Base-by-base conservation (phyloP, 1,284 basidiomycete genomes). In the Puccinia hordei region DNA sequence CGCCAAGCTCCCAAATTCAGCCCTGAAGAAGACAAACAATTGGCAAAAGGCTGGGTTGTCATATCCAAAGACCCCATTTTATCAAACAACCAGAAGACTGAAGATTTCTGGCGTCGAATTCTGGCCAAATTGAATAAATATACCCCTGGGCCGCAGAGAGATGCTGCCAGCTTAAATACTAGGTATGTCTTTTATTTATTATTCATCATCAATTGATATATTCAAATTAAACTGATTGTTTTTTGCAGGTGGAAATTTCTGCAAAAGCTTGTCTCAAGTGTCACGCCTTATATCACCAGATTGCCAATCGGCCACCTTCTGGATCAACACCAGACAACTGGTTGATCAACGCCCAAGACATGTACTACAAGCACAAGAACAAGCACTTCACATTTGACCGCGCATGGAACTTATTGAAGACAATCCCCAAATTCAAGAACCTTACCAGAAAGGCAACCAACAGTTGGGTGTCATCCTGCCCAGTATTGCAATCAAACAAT, bases 21-120 rank as follows among this genome's bases (percentile, higher is more conserved):
- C 3, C 46, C 46, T n/a, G 27, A 30, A 17, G 68, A 49, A 49
- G 68, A 71, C 4, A 24, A 41, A 9, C 68, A 71, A 24, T 41
- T 71, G 5, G 68, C 68, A 71, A 71, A 46, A n/a, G n/a, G 38
- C 35, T 71, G 35, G 41, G 15, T 24, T 10, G 38, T 44, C 5
- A 30, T 71, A 30, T 41, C 44, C 6, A 3, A 72, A 35, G 44
- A 72, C 19, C 12, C 69, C 12, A 13, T 49, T 5, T 2, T 13
- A 35, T 49, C 44, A 3, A 72, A 24, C 69, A 72, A 72, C 24
- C 69, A 72, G 33, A 72, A 13, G 9, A n/a, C 6, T 12, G 69
- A 53, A 5, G 12, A 53, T 10, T 53, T 72, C 17, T 72, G 51
- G 33, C 3, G 0, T 9, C 10, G 33, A 13, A 24, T 72, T 9